Base-by-base conservation (phyloP, 106 monocot species). In the Alisma plantagoaquatica region DNA sequence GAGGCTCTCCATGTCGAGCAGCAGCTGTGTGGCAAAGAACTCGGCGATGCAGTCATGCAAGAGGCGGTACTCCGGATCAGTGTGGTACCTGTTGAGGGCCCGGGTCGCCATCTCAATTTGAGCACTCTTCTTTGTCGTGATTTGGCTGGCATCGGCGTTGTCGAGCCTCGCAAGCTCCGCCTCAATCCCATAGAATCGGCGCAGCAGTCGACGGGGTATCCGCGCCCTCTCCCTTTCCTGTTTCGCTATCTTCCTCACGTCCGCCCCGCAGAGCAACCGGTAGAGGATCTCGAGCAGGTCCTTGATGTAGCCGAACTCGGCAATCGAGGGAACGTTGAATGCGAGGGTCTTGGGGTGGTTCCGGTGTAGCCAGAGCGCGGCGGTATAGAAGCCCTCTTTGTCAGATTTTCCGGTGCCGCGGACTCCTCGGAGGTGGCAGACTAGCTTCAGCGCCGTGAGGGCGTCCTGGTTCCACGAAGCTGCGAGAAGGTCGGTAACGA, bases 1-100 rank as follows among this genome's bases (percentile, higher is more conserved):
- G 55, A 75, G 66, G 14, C 56, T 55, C 25, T 53, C 51, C 19
- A 71, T 27, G 46, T 83, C 83, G 10, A 66, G 54, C 55, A 49
- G 26, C 9, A 83, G 54, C 3, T 66, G 33, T 2, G 23, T 49
- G 1, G 83, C 74, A 43, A 84, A 84, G 33, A 78, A 52, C 1
- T 84, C 77, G 8, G 72, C 50, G 22, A 70, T 41, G 5, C 55
- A 21, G 41, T 84, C 75, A 33, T 78, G 64, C 21, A 84, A 62
- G 38, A 84, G 64, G 0, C 64, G 63, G 67, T 71, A 84, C 7
- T 63, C 53, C 0, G 33, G 55, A 43, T 84, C 74, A 3, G 41
- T 27, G 0, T 35, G n/a, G 66, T 84, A 78, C 25, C 58, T 29
- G 35, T 75, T 57, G 30, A 84, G 14, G 5, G 75, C 71, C 8